Base-by-base conservation (phyloP, 345 rosid genomes). In the Ailanthus altissimus region DNA sequence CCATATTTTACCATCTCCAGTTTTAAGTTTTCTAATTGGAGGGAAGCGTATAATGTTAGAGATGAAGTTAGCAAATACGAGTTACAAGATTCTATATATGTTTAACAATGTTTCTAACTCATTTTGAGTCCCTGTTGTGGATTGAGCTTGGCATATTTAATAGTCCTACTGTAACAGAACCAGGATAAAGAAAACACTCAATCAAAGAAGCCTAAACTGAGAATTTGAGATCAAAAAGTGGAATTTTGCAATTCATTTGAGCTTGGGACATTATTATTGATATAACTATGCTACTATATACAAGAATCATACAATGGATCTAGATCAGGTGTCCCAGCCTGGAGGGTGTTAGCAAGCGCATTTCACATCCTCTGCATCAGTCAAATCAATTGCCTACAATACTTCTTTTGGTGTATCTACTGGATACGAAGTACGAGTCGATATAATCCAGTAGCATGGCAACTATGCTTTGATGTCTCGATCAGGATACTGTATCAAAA, bases 401-500 rank as follows among this genome's bases (percentile, higher is more conserved):
- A 68, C 51, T 46, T 16, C 5, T 45, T 64, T 18, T 28, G 59
- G n/a, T 16, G 28, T 32, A n/a, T 36, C 21, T 15, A 71, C 26
- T 6, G 74, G 62, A 21, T 32, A 5, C 2, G 6, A 15, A 26
- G 42, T 0, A 28, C 4, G 6, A 16, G 23, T 9, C 8, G 13
- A 42, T 3, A 28, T 50, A n/a, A n/a, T 49, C 58, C 73, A 8
- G 6, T 8, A 69, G 42, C 10, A 66, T 20, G 32, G 32, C 16
- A 6, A 66, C 53, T 43, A 66, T 10, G 43, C 32, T 43, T 43
- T 12, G 32, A 23, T 66, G n/a, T 28, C 70, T 12, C 43, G 13
- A 28, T 6, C 57, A 69, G 32, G 46, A 32, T 18, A 61, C 69
- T 61, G 69, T 61, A 61, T 45, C 42, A 73, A 73, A 23, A 57